These are phyloP conservation scores for Pichia eremophila DNA, from an alignment of 805 yeast genomes.

Conservation along the genomic window DNA sequence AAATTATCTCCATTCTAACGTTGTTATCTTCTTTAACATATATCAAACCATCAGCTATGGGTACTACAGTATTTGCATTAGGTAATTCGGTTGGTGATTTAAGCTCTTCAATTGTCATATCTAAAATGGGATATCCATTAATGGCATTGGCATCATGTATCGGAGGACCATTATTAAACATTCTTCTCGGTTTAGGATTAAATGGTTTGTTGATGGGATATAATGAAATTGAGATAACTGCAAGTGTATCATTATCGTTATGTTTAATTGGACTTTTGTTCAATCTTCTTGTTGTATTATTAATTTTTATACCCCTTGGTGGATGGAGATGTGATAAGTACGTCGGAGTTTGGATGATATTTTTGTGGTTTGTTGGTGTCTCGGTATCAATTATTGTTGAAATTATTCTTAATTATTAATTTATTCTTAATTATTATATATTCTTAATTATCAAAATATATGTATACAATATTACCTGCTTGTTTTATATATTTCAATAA, in stretches of 20 bases:
- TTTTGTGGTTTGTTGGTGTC: slow-evolving; percentile 35
- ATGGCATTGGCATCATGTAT: slow-evolving; percentile 95
- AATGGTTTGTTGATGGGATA: slow-evolving; percentile 46
- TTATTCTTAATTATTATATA: too few relatives aligned
- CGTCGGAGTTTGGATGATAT: slow-evolving; percentile 31
- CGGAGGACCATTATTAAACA: slow-evolving; percentile 80
- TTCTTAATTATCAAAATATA: too few relatives aligned
- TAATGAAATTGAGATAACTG: slow-evolving; percentile 19
- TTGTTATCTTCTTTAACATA: slow-evolving; percentile 49
- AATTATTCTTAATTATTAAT: slow-evolving; percentile 6
- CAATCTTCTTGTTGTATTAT: slow-evolving; percentile 27
- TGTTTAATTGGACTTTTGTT: slow-evolving; percentile 33
- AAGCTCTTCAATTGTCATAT: slow-evolving; percentile 72
- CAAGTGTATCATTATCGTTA: slow-evolving; percentile 32
- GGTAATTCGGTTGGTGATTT: slow-evolving; percentile 92
- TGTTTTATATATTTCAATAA: too few relatives aligned
- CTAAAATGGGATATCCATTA: slow-evolving; percentile 70
- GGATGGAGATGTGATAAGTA: slow-evolving; percentile 32
- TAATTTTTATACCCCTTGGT: slow-evolving; percentile 31
- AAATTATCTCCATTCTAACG: slow-evolving; percentile 56
- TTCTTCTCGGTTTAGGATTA: slow-evolving; percentile 71
- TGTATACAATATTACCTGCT: too few relatives aligned
- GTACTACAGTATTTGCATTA: slow-evolving; percentile 80
- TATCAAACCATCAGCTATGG: slow-evolving; percentile 71
- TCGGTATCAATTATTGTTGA: slow-evolving; percentile 23